A percentile compares a stretch with the other conserved stretches of the same genome.
These are phyloP conservation scores for Limnanthes douglasii DNA, from an alignment of 345 rosid species.

Conservation along the genomic window DNA sequence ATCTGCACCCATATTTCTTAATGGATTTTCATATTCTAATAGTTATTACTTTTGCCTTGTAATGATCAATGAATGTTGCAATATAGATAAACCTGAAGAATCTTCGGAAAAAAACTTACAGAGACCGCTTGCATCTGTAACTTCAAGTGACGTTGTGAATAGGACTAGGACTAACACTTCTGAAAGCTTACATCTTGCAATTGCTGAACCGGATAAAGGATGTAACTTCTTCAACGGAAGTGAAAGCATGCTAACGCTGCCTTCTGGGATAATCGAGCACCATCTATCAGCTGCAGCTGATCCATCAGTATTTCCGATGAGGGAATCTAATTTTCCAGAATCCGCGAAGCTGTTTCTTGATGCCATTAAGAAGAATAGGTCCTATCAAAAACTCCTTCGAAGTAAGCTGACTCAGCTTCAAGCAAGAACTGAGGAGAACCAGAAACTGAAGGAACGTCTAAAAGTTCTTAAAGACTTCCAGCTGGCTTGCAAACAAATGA, in stretches of 20 bases:
- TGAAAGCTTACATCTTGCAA: conserved; percentile 19
- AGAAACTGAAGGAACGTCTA: conserved; percentile 57
- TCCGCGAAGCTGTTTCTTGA: conserved; percentile 51
- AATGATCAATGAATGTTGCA: conserved; percentile 14
- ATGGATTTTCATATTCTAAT: conserved; percentile 4
- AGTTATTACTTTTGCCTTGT: conserved; percentile 5
- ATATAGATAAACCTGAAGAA: conserved; percentile 11
- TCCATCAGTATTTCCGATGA: conserved; percentile 13
- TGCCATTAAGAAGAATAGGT: conserved; percentile 73
- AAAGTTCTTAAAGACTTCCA: conserved; percentile 59
- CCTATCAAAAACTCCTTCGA: conserved; percentile 57
- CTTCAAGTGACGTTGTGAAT: conserved; percentile 18
- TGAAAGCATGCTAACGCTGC: conserved; percentile 16
- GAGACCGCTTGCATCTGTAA: too few species aligned
- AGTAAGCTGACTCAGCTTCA: conserved; percentile 53
- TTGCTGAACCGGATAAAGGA: conserved; percentile 18
- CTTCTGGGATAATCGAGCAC: conserved; percentile 11
- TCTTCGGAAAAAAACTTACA: conserved; percentile 13
- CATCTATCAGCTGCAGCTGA: conserved; percentile 16
- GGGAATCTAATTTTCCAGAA: conserved; percentile 45
- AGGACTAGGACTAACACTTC: conserved; percentile 17
- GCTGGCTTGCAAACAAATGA: conserved; percentile 45
- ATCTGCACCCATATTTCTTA: conserved; percentile 4
- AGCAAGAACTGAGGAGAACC: conserved; percentile 72
- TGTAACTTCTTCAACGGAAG: conserved; percentile 8